Base-by-base conservation (phyloP, 495 filamentous ascomycete genomes). In the Penicillium mononematosum region DNA sequence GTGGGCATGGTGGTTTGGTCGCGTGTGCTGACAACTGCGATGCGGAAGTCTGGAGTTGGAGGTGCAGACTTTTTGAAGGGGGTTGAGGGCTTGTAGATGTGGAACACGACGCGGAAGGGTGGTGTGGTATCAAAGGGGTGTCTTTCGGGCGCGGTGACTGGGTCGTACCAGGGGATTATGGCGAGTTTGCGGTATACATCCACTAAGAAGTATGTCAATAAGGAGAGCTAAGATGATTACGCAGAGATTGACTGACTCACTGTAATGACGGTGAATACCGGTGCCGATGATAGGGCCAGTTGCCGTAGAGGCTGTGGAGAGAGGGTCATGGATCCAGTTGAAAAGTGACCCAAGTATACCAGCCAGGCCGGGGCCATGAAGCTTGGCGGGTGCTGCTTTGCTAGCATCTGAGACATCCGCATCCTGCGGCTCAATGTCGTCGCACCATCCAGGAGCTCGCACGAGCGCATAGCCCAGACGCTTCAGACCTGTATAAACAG, bases 401-500 rank as follows among this genome's bases (percentile, higher is more conserved):
- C 39, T 31, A 17, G 24, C 2, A 10, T 29, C 12, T 32, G 45
- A 32, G 4, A 24, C 36, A 11, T n/a, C 46, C 3, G 57, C 22
- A 3, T 55, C 59, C 7, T 58, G 55, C 4, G 42, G 58, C n/a
- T 61, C 56, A 16, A 54, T 54, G 56, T 49, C 42, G n/a, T 71
- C 75, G 42, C 77, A 61, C 77, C 81, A 85, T 2, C 72, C 74
- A 8, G 85, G 82, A 5, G 90, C 87, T 39, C 94, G 79, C 41
- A 84, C 74, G 25, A 97, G 77, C 9, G 87, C 81, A 73, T 96
- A 98, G 7, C 94, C 94, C 32, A 81, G 75, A n/a, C 94, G 78
- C 68, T 85, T 93, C 58, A 98, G 76, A 34, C 89, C 85, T 3
- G 89, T 81, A 64, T 89, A 98, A 3, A 98, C 94, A 24, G 86